These are phyloP conservation scores for Ophiostoma piceae DNA, from an alignment of 2,329 filamentous ascomycete species.

Conservation along the genomic window DNA sequence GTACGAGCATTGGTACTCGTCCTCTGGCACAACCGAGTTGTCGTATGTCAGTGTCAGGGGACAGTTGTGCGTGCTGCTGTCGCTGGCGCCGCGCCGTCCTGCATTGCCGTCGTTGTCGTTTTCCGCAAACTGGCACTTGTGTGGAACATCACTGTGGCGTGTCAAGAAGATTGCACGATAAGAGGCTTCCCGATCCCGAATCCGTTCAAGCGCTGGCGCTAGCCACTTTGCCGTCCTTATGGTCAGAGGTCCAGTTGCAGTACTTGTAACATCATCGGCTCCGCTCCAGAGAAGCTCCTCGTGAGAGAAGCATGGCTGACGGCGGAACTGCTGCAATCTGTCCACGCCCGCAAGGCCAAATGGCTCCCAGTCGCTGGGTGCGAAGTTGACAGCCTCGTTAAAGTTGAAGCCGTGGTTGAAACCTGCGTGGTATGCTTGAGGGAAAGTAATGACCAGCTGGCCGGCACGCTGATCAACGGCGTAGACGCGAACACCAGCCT, in stretches of 20 bases:
- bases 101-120: constrained; percentile 37
- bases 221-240: constrained; percentile 96
- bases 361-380: constrained; percentile 90
- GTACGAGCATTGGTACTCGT: constrained; percentile 84
- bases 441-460: constrained; percentile 94
- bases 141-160: constrained; percentile 44
- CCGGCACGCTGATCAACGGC: constrained; percentile 94
- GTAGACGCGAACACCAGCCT: constrained; percentile 87
- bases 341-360: constrained; percentile 83
- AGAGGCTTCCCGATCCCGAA: constrained; percentile 36
- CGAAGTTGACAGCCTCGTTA: constrained; percentile 98
- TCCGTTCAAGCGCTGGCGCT: constrained; percentile 74
- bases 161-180: constrained; percentile 39
- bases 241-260: constrained; percentile 42
- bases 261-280: constrained; percentile 66
- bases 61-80: constrained; percentile 15
- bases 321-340: constrained; percentile 76
- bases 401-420: constrained; percentile 99
- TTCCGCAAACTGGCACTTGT: constrained; percentile 46
- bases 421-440: constrained; percentile 92
- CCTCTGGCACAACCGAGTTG: constrained; percentile 74
- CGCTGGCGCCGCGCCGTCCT: background rate
- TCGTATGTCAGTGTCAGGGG: constrained; percentile 52
- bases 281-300: constrained; percentile 92
- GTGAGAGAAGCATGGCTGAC: constrained; percentile 94